A percentile compares a stretch with the other conserved stretches of the same genome.
These are phyloP conservation scores for Gossypium australe DNA, from an alignment of 345 rosid species.

Conservation along the genomic window DNA sequence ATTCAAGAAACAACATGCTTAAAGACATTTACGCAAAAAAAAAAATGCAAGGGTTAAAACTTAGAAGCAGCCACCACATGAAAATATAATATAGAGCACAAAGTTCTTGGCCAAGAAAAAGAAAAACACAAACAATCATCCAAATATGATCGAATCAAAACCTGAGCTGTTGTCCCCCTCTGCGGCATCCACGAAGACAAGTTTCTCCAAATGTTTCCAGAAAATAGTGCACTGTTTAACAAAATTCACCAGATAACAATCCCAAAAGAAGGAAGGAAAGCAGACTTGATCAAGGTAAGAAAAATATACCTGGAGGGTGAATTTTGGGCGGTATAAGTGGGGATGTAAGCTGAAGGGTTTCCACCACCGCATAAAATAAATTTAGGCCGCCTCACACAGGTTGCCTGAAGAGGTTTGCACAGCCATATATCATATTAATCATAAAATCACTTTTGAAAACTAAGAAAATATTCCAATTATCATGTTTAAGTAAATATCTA, in stretches of 20 bases:
- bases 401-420: constrained; percentile 44
- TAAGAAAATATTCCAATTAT: not conserved
- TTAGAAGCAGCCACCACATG: not conserved
- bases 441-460: constrained; percentile 7
- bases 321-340: constrained; percentile 58
- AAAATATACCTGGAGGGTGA: constrained; percentile 51
- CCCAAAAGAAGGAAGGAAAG: not conserved
- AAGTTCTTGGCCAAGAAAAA: constrained; percentile 7
- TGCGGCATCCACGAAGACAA: constrained; percentile 85
- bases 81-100: not conserved
- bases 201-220: constrained; percentile 84
- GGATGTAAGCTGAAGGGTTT: constrained; percentile 56
- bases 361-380: constrained; percentile 91
- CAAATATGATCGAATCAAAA: constrained; percentile 19
- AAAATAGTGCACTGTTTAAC: constrained; percentile 54
- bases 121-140: not conserved
- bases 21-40: constrained; percentile 1
- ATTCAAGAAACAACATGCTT: not conserved
- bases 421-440: not conserved
- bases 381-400: constrained; percentile 76
- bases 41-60: not conserved
- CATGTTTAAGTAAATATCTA: not conserved
- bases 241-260: constrained; percentile 18
- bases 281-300: constrained; percentile 1
- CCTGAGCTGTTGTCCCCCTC: constrained; percentile 65